Base-by-base conservation (phyloP, 2,329 filamentous ascomycete species). In the Beauveria australis region DNA sequence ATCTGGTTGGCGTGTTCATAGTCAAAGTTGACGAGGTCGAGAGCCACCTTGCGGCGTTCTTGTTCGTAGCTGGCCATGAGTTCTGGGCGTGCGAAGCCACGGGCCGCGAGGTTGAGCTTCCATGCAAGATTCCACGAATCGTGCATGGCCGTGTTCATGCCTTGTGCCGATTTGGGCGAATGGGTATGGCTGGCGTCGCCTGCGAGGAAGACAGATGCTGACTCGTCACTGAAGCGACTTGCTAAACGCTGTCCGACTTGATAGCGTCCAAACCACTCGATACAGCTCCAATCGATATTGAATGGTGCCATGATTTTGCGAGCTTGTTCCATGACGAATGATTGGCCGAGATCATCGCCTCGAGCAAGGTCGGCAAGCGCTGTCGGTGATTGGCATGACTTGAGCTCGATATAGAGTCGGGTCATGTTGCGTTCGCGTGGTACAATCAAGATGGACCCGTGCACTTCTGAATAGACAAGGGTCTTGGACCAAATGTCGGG, bases 401-500 rank as follows among this genome's bases (percentile, higher is more conserved):
- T 83, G 59, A 83, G 76, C 70, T 84, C 81, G 61, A 83, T 81
- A 66, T 83, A 84, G 66, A 84, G 77, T 51, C 88, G 81, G 0
- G 87, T 90, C 81, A 90, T 84, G 67, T 88, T 88, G 47, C 86
- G 79, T 71, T 91, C 88, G 44, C 88, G 82, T 5, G 88, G 88
- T 58, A 90, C 87, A 70, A 89, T 87, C n/a, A 91, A 78, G 51
- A 90, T 84, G 0, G 87, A 88, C 3, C 88, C 88, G 49, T 84
- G 78, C 62, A 83, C 78, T 63, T 89, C 83, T 2, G 84, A 87
- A 64, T 87, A 86, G 8, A 89, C 79, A 0, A 88, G 80, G 0
- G 86, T 86, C 73, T 90, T 90, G 70, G 84, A 88, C 86, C 87
- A 90, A 53, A 90, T 81, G 67, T 90, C 87, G 1, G 88, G 88